Evolutionary conservation across 176 grass and related monocot species (phyloP).

Genomic region (Urochloa ruziziensis): DNA sequence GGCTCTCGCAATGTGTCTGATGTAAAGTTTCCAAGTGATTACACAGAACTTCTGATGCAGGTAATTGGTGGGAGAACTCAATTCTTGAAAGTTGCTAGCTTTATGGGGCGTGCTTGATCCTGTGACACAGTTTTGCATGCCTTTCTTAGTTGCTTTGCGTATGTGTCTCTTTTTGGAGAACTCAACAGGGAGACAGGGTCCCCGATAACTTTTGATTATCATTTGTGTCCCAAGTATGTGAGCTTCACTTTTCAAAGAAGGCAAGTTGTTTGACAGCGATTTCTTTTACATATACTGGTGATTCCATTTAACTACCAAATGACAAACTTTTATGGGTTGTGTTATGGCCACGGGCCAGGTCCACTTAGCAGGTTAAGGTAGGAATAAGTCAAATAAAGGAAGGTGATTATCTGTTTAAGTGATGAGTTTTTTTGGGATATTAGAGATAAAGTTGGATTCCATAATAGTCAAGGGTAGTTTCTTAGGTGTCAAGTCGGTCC

Average conservation of each 20-base stretch:
- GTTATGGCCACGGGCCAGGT: not conserved
- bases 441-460: not conserved
- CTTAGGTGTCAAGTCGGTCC: not conserved
- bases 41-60: slow-evolving; percentile 70
- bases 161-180: not conserved
- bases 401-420: not conserved
- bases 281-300: not conserved
- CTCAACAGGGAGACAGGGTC: not conserved
- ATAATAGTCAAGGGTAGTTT: not conserved
- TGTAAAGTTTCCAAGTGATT: slow-evolving; percentile 67
- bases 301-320: not conserved
- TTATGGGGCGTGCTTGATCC: not conserved
- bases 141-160: not conserved
- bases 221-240: not conserved
- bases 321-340: not conserved
- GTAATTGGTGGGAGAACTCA: slow-evolving; percentile 33
- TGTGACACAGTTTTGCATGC: not conserved
- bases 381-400: not conserved
- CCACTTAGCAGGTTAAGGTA: not conserved
- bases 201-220: not conserved
- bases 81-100: not conserved
- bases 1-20: slow-evolving; percentile 41
- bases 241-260: not conserved
- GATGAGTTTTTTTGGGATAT: not conserved
- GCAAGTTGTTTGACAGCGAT: not conserved